phyloP scores from a whole-genome alignment of 495 filamentous ascomycete species.

The Lophiotrema nucula region DNA sequence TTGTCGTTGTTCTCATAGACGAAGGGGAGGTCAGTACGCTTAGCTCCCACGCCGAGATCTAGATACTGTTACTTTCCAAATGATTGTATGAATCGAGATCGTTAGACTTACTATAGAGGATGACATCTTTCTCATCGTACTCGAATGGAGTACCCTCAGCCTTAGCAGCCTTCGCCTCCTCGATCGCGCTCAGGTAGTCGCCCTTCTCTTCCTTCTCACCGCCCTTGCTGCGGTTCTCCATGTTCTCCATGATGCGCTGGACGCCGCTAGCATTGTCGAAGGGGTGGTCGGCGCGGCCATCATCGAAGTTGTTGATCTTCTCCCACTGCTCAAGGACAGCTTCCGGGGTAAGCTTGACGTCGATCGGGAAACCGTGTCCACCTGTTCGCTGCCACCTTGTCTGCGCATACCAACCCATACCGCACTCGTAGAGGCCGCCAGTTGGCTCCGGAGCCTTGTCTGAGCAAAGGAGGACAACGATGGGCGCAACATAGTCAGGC shows the following conservation, averaged over 20 bases:
- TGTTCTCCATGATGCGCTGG: conserved; percentile 88
- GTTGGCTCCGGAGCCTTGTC: conserved; percentile 86
- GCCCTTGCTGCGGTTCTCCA: conserved; percentile 63
- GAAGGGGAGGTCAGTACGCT: conserved; percentile 81
- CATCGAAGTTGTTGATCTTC: conserved; percentile 81
- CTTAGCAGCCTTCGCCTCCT: conserved; percentile 69
- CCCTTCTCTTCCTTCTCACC: conserved; percentile 39
- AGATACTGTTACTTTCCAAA: conserved; percentile 9
- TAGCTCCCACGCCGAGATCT: conserved; percentile 88
- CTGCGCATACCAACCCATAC: conserved; percentile 87
- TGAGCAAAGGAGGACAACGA: conserved; percentile 84
- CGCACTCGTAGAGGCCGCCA: conserved; percentile 91
- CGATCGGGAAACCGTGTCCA: conserved; percentile 89
- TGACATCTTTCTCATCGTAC: conserved; percentile 82
- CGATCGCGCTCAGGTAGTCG: conserved; percentile 66
- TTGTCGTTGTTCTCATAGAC: conserved; percentile 86
- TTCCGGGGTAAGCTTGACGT: conserved; percentile 84
- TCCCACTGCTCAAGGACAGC: conserved; percentile 75
- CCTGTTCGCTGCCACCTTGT: conserved; percentile 95
- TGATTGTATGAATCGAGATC: not conserved
- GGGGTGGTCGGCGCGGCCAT: conserved; percentile 87
- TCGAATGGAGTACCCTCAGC: conserved; percentile 73
- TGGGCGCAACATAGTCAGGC: conserved; percentile 94
- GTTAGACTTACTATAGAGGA: conserved; percentile 69
- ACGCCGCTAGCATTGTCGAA: conserved; percentile 72